phyloP scores from a whole-genome alignment of 495 filamentous ascomycete genomes.

The Penicillium lagena region DNA sequence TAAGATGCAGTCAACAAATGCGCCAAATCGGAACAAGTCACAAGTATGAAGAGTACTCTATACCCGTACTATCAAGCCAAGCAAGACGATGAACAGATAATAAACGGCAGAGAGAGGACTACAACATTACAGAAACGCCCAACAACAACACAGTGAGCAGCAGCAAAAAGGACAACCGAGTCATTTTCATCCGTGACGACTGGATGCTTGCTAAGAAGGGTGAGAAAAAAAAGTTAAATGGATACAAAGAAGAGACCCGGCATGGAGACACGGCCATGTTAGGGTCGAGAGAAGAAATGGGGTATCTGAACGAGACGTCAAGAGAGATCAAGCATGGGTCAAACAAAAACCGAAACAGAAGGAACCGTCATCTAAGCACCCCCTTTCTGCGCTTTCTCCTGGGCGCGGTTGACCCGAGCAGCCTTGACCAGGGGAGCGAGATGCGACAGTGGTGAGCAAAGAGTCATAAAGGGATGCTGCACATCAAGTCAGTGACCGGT shows the following conservation, averaged over 20 bases:
- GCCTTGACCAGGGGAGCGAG: slow-evolving; percentile 80
- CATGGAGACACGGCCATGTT: slow-evolving; percentile 6
- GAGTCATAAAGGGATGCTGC: slow-evolving; percentile 85
- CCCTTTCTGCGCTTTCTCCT: slow-evolving; percentile 72
- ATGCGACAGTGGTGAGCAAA: slow-evolving; percentile 67
- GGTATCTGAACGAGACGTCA: slow-evolving; percentile 38
- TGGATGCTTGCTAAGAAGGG: background rate
- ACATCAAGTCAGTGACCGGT: slow-evolving; percentile 20
- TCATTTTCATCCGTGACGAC: slow-evolving; percentile 13
- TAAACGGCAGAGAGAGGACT: no score
- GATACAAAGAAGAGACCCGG: background rate
- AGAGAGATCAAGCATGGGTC: slow-evolving; percentile 17
- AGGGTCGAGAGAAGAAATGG: slow-evolving; percentile 28
- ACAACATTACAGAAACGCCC: no score
- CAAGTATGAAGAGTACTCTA: no score
- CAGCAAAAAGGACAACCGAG: background rate
- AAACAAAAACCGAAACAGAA: slow-evolving; percentile 16
- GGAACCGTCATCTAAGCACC: slow-evolving; percentile 22
- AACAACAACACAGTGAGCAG: no score
- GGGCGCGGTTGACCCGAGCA: slow-evolving; percentile 72
- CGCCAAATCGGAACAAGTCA: no score
- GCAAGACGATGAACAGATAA: no score
- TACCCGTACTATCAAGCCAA: no score
- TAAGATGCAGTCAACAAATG: no score
- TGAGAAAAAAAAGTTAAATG: slow-evolving; percentile 9